These are phyloP conservation scores for Termitomyces sp. DNA, from an alignment of 768 basidiomycete species.

Conservation along the genomic window DNA sequence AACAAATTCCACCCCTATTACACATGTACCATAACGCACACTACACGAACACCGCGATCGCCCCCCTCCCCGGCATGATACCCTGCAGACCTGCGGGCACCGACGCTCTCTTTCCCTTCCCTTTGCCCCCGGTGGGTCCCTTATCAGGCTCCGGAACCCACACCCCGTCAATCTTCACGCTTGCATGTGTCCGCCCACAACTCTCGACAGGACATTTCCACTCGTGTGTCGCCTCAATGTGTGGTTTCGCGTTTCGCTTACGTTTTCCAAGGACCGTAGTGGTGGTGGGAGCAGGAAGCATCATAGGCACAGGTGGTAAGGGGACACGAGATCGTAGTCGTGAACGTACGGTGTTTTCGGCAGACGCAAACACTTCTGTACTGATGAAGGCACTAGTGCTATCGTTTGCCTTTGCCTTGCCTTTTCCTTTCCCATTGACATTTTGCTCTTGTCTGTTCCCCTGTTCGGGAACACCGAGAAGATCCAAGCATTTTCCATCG, in stretches of 20 bases:
- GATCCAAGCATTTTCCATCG: conserved; percentile 68
- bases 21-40: not conserved
- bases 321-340: conserved; percentile 47
- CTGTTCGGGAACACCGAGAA: conserved; percentile 33
- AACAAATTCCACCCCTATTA: not conserved
- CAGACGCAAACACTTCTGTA: conserved; percentile 5
- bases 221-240: conserved; percentile 44
- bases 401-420: conserved; percentile 1
- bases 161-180: conserved; percentile 49
- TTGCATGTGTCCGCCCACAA: conserved; percentile 50
- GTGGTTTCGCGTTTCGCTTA: conserved; percentile 25
- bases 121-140: conserved; percentile 1
- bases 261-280: conserved; percentile 12
- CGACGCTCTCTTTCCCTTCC: conserved; percentile 10
- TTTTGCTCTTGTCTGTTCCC: conserved; percentile 5
- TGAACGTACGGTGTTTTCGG: conserved; percentile 44
- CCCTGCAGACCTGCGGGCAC: not conserved
- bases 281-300: not conserved
- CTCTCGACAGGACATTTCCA: conserved; percentile 63
- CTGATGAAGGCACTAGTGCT: not conserved
- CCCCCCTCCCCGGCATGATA: conserved; percentile 26
- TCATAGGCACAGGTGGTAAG: conserved; percentile 1
- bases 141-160: conserved; percentile 49
- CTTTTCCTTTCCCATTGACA: not conserved
- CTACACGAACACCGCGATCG: conserved; percentile 40